Evolutionary conservation across 805 yeast species (phyloP), one percentile per base, ranked within the genome.

Genomic region (Pichia exigua): DNA sequence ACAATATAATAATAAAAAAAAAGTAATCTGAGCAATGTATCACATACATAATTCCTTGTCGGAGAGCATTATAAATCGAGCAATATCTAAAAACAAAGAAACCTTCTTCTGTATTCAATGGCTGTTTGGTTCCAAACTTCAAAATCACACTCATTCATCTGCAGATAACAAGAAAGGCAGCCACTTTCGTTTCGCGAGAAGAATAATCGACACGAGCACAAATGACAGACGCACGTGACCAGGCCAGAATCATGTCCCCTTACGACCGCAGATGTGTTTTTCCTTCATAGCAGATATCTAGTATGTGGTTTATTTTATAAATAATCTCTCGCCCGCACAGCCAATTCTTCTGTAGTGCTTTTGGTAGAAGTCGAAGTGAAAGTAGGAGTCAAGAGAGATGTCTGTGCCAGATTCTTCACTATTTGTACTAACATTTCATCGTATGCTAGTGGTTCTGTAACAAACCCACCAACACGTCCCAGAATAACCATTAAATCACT

Each of bases 31-130:
- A n/a, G n/a, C 42, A 41, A 3, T 9, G 5, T 15, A 26, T 10
- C 54, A 67, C 70, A 51, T 68, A 68, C 72, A 72, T 56, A 72
- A 62, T 59, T 72, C 75, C 59, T 72, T 62, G 58, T 70, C 73
- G 10, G 73, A 63, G 51, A 72, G 62, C 67, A 69, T 68, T 17
- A 42, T 55, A 26, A 30, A 28, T 27, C 51, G 47, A 46, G 45
- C 38, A 38, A 44, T 22, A 42, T 18, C 24, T 7, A 12, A 11
- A 40, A 11, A 40, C 26, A 40, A 40, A 40, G 8, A 40, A 18
- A 38, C 21, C 9, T 22, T 12, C 18, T 7, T 8, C 18, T 35
- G 9, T 8, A 35, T 7, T 6, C 41, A n/a, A 40, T 39, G 21
- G 42, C 42, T 39, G 22, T 24, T 39, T 20, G 3, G 40, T 35